Conservation (phyloP, 2,329 filamentous ascomycete species). For the Xylaria multiplex region DNA sequence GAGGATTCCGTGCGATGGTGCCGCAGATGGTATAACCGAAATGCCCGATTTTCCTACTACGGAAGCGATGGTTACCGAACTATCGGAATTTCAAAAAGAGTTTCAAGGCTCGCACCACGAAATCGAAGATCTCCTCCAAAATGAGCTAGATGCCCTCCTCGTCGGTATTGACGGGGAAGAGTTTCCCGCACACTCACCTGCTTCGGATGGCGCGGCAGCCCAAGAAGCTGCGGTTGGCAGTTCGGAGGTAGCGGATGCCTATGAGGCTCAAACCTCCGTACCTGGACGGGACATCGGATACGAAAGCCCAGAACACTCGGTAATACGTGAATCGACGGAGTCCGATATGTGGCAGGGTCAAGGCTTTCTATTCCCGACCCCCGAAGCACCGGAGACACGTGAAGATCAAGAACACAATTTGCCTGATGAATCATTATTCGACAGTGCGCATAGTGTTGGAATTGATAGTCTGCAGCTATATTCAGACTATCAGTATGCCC, state of each 20-base stretch:
- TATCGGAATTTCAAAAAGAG: conserved; percentile 1
- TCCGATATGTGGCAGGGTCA: not conserved
- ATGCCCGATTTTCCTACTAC: not conserved
- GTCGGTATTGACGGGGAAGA: conserved; percentile 16
- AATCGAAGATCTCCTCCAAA: conserved; percentile 19
- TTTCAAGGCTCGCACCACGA: not conserved
- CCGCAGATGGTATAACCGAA: not conserved
- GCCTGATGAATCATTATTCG: not conserved
- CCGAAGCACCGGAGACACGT: not conserved
- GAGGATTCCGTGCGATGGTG: not conserved
- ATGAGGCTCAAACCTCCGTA: not conserved
- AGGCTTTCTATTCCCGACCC: conserved; percentile 1
- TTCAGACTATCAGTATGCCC: not conserved
- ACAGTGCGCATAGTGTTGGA: conserved; percentile 6
- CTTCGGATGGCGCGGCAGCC: not conserved
- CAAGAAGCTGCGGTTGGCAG: not conserved
- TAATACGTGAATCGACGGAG: conserved; percentile 1
- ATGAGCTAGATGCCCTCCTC: conserved; percentile 15
- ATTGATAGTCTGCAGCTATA: conserved; percentile 16
- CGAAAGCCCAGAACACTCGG: conserved; percentile 5
- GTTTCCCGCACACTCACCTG: not conserved
- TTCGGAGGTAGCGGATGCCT: conserved; percentile 3
- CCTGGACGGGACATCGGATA: not conserved
- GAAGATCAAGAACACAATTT: not conserved
- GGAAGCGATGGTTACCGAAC: not conserved